Evolutionary conservation across 106 monocot species (phyloP).

Genomic region (Dendrobium huoshanense): DNA sequence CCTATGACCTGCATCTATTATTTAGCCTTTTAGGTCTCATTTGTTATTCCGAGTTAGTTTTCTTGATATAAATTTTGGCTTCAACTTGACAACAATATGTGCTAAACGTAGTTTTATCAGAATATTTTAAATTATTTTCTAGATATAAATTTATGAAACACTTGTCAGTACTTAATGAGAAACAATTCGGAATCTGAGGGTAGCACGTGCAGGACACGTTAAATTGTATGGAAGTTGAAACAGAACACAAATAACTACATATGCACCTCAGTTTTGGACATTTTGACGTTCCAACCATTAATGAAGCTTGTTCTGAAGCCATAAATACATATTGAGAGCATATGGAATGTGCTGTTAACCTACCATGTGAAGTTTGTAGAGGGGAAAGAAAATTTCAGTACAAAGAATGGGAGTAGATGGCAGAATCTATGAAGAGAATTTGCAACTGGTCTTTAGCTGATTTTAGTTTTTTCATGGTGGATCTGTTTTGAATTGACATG

Average conservation of each 20-base stretch:
- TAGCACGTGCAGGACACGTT: too few species aligned
- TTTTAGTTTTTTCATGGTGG: background rate
- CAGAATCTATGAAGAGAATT: background rate
- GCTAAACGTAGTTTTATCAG: background rate
- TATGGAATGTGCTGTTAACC: background rate
- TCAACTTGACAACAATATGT: background rate
- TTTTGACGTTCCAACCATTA: background rate
- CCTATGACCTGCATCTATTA: background rate
- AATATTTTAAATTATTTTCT: background rate
- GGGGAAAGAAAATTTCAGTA: background rate
- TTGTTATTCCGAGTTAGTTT: background rate
- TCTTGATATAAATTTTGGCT: background rate
- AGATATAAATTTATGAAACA: background rate
- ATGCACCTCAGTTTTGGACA: background rate
- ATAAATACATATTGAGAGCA: background rate
- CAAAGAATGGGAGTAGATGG: background rate
- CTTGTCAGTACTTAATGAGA: background rate
- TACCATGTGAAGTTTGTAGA: background rate
- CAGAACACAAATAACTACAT: too few species aligned
- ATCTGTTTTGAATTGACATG: background rate
- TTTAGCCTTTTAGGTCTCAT: background rate
- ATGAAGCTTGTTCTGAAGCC: background rate
- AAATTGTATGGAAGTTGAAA: background rate
- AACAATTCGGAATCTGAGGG: background rate
- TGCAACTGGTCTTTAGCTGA: background rate